Conservation (phyloP, 768 basidiomycete species). For the Paxillus involutus region DNA sequence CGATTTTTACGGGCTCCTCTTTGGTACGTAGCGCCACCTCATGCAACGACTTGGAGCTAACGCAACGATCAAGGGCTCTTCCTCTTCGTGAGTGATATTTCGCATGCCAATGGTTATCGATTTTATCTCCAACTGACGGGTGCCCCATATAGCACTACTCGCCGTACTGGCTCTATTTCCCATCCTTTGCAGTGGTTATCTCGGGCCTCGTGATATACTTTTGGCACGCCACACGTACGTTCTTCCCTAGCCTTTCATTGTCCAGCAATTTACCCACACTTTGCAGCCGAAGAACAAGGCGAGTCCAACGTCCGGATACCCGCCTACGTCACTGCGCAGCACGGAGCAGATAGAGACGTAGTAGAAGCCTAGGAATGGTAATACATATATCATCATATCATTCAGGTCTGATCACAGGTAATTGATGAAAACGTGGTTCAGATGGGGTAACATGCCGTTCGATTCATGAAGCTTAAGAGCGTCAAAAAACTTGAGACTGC, state of each 20-base stretch:
- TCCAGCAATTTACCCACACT: background rate
- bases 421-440: too few relatives aligned
- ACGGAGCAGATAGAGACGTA: background rate
- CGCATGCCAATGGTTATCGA: background rate
- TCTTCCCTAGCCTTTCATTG: too few relatives aligned
- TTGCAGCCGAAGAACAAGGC: conserved; percentile 74
- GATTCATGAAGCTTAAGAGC: background rate
- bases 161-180: conserved; percentile 89
- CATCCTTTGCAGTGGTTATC: conserved; percentile 71
- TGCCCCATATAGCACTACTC: conserved; percentile 57
- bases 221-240: conserved; percentile 80
- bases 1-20: conserved; percentile 85
- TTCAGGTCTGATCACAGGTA: too few relatives aligned
- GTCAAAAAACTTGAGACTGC: conserved; percentile 9
- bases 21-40: conserved; percentile 38
- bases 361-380: conserved; percentile 1
- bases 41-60: conserved; percentile 1
- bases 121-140: background rate
- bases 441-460: too few relatives aligned
- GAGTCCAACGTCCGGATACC: conserved; percentile 31
- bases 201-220: conserved; percentile 79
- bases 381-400: too few relatives aligned
- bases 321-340: conserved; percentile 10
- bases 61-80: conserved; percentile 38
- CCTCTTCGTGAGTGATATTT: conserved; percentile 44